Conservation (phyloP, 352 stramenopile species). For the Phytophthora pinifolia region DNA sequence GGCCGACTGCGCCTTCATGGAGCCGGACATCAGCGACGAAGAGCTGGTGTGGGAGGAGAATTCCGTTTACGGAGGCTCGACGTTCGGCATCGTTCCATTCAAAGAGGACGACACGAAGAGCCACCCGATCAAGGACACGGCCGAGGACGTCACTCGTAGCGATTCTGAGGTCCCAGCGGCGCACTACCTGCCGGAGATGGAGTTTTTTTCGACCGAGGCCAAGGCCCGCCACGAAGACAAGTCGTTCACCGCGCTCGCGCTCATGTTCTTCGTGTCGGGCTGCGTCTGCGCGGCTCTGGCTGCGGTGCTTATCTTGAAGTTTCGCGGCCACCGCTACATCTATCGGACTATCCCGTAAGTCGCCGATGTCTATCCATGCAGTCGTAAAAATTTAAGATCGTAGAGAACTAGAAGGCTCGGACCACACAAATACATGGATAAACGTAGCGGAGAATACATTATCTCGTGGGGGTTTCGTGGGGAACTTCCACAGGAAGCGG, state of each 20-base stretch:
- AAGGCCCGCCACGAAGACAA: slow-evolving; percentile 8
- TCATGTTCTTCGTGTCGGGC: slow-evolving; percentile 64
- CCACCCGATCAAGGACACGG: slow-evolving; percentile 90
- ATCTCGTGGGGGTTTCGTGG: too few relatives aligned
- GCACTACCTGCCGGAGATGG: slow-evolving; percentile 15
- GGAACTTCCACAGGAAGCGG: too few relatives aligned
- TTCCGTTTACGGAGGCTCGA: slow-evolving; percentile 68
- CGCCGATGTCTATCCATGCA: not conserved
- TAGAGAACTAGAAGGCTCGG: slow-evolving; percentile 7
- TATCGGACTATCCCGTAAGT: slow-evolving; percentile 58
- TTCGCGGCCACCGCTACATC: slow-evolving; percentile 53
- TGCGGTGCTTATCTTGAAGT: slow-evolving; percentile 44
- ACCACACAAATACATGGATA: not conserved
- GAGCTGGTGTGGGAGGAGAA: slow-evolving; percentile 84
- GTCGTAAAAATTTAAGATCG: slow-evolving; percentile 7
- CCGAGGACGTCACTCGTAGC: slow-evolving; percentile 71
- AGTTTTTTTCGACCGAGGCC: slow-evolving; percentile 12
- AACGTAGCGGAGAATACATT: too few relatives aligned
- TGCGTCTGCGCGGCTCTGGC: slow-evolving; percentile 48
- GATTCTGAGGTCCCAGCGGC: slow-evolving; percentile 18
- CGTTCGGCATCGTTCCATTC: slow-evolving; percentile 81
- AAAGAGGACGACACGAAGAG: slow-evolving; percentile 58
- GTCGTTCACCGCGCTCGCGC: slow-evolving; percentile 33
- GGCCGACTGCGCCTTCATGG: slow-evolving; percentile 85
- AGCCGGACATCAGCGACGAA: slow-evolving; percentile 82